phyloP scores from a whole-genome alignment of 208 protist species.

The Novymonas esmeraldas region DNA sequence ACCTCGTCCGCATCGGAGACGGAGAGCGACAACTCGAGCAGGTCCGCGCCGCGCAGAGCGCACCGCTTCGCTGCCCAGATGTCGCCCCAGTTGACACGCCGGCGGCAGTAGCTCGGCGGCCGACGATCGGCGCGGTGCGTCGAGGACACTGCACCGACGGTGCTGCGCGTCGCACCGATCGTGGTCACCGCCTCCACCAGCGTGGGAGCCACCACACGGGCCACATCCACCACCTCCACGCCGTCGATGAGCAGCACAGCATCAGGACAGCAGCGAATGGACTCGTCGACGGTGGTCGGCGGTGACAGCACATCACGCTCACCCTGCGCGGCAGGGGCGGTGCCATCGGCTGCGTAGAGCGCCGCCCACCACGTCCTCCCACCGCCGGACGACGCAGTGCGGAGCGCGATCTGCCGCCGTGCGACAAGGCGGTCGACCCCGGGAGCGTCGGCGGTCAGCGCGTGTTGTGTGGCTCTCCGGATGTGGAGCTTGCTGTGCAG shows the following conservation, averaged over 20 bases:
- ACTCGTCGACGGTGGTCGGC: too few species aligned
- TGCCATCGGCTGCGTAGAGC: neutral
- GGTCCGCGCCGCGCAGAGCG: constrained; percentile 31
- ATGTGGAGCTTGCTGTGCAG: neutral
- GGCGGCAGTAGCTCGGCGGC: constrained; percentile 24
- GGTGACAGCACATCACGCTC: too few species aligned
- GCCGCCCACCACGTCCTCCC: neutral
- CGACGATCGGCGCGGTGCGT: constrained; percentile 19
- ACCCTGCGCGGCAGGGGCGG: neutral
- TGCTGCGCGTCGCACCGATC: neutral
- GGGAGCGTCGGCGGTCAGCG: neutral
- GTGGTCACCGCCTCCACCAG: constrained; percentile 36
- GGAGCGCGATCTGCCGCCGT: neutral
- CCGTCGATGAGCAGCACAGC: constrained; percentile 71
- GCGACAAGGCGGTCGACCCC: constrained; percentile 2
- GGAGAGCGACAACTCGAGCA: constrained; percentile 57
- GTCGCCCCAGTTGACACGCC: constrained; percentile 8
- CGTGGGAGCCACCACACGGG: constrained; percentile 37
- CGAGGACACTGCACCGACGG: neutral
- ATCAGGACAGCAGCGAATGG: constrained; percentile 37
- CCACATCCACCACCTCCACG: constrained; percentile 56
- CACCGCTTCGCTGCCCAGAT: constrained; percentile 28
- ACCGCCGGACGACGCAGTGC: too few species aligned
- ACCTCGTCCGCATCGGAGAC: neutral
- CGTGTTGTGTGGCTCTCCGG: neutral